A percentile compares a stretch with the other conserved stretches of the same genome.
phyloP scores from a whole-genome alignment of 768 basidiomycete genomes.

The Mycena amicta region DNA sequence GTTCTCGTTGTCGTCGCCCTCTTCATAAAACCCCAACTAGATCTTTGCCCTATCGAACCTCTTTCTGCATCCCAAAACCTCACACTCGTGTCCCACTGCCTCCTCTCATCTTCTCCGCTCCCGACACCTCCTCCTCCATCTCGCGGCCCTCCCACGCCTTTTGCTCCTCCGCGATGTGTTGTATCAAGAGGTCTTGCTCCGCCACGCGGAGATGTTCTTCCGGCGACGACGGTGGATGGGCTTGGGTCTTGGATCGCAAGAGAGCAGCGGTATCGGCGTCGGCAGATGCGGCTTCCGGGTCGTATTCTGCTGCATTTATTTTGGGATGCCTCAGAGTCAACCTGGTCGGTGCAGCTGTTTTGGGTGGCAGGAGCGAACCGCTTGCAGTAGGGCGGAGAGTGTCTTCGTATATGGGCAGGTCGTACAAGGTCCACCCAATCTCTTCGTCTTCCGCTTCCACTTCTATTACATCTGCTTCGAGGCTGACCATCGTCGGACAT shows the following conservation, averaged over 20 bases:
- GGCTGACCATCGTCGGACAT: background rate
- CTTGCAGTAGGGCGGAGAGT: background rate
- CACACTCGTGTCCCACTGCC: too few species aligned
- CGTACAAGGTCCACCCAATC: conserved; percentile 43
- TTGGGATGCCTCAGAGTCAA: conserved; percentile 1
- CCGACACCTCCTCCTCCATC: background rate
- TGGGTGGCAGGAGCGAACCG: conserved; percentile 1
- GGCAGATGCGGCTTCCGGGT: too few species aligned
- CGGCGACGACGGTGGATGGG: too few species aligned
- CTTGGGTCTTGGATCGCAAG: too few species aligned
- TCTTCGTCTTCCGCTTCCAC: conserved; percentile 26
- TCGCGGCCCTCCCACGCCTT: background rate
- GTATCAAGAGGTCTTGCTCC: background rate
- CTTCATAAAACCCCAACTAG: background rate
- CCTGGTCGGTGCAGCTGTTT: background rate
- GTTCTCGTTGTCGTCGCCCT: background rate
- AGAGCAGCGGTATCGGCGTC: too few species aligned
- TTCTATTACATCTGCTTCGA: too few species aligned
- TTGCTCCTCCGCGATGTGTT: background rate
- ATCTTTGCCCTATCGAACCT: too few species aligned
- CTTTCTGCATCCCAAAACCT: too few species aligned
- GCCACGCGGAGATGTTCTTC: background rate
- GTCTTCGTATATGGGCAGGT: conserved; percentile 17
- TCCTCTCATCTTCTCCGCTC: too few species aligned
- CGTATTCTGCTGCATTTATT: background rate